phyloP scores from a whole-genome alignment of 202 grass and related monocot genomes.

The Schoenoplectus triqueter region DNA sequence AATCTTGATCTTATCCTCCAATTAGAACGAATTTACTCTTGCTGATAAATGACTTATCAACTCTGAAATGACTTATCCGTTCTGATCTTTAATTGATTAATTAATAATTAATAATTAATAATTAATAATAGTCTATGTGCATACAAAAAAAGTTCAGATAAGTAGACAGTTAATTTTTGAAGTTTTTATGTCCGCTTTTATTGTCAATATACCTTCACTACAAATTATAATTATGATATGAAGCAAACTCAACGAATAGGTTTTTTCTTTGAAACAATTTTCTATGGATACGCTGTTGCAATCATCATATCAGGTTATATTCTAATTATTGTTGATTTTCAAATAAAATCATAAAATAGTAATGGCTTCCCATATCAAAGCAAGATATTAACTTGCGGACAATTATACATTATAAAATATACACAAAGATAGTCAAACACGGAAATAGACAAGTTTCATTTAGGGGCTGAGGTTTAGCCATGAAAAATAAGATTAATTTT shows the following conservation, averaged over 20 bases:
- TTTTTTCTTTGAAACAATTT: background rate
- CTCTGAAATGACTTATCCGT: background rate
- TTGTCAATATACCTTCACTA: too few species aligned
- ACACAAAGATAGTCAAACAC: slow-evolving; percentile 17
- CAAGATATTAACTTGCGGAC: background rate
- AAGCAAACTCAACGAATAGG: too few species aligned
- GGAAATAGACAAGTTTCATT: background rate
- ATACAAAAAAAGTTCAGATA: background rate
- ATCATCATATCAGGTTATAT: background rate
- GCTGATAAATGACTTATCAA: background rate
- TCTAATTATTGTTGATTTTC: background rate
- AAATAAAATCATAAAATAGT: background rate
- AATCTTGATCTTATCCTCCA: slow-evolving; percentile 4
- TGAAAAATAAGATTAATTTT: background rate
- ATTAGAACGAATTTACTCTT: background rate
- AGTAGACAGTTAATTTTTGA: background rate
- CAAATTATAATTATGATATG: too few species aligned
- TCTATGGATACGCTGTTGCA: background rate
- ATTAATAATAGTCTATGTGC: too few species aligned
- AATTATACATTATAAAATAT: background rate
- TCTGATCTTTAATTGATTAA: background rate
- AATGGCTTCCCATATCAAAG: background rate
- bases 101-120: too few species aligned
- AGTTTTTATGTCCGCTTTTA: too few species aligned
- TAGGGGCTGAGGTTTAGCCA: background rate